Conservation (phyloP, 345 rosid species). For the Populus nigra region DNA sequence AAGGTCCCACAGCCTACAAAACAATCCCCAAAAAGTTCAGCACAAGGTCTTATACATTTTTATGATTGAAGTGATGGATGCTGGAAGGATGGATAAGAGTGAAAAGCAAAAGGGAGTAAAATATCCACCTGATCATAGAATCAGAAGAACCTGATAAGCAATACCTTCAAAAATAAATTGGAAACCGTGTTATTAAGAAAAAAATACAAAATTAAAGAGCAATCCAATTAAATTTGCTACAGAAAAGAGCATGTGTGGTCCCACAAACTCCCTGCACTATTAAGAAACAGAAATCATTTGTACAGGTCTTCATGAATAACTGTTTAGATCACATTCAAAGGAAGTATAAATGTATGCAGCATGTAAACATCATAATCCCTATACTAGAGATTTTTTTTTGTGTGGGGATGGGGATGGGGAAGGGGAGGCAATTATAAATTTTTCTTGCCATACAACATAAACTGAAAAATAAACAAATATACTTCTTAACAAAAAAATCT, state of each 20-base stretch:
- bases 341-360: neutral
- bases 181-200: slow-evolving; percentile 6
- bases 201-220: neutral
- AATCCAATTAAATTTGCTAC: neutral
- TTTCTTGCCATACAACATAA: neutral
- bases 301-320: neutral
- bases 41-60: slow-evolving; percentile 13
- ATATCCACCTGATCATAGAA: slow-evolving; percentile 89
- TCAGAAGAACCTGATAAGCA: slow-evolving; percentile 99
- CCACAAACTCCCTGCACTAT: neutral
- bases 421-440: too few relatives aligned
- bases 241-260: neutral
- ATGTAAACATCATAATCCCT: neutral
- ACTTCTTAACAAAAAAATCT: neutral
- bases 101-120: slow-evolving; percentile 13
- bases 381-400: neutral
- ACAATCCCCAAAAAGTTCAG: slow-evolving; percentile 26
- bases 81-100: slow-evolving; percentile 3
- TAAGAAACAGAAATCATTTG: neutral
- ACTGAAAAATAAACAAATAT: neutral
- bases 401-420: too few relatives aligned
- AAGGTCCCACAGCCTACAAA: slow-evolving; percentile 91
- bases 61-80: slow-evolving; percentile 5
- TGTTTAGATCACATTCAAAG: neutral
- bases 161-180: slow-evolving; percentile 53